A percentile compares a stretch with the other conserved stretches of the same genome.
phyloP scores from a whole-genome alignment of 2,329 filamentous ascomycete genomes.

The Fusarium nelsonii region DNA sequence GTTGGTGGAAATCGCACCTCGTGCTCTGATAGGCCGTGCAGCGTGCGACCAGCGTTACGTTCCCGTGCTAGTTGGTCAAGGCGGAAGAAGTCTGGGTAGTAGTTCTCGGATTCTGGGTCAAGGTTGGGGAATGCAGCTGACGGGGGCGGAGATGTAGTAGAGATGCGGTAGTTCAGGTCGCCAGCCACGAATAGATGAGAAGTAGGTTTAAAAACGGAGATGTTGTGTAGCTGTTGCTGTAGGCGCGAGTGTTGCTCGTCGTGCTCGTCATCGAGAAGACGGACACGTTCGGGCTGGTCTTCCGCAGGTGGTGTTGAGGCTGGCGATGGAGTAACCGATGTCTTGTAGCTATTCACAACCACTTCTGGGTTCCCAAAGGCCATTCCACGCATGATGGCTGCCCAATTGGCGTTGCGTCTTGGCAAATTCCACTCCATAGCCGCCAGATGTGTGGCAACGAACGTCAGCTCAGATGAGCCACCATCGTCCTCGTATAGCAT shows the following conservation, averaged over 20 bases:
- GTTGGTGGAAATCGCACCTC: slow-evolving; percentile 86
- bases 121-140: slow-evolving; percentile 73
- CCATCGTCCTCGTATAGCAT: slow-evolving; percentile 65
- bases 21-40: slow-evolving; percentile 83
- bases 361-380: slow-evolving; percentile 74
- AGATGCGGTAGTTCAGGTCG: slow-evolving; percentile 95
- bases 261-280: slow-evolving; percentile 53
- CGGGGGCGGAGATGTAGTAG: slow-evolving; percentile 71
- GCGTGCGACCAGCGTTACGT: slow-evolving; percentile 73
- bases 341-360: slow-evolving; percentile 50
- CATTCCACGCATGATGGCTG: slow-evolving; percentile 80
- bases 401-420: slow-evolving; percentile 89
- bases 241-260: slow-evolving; percentile 52
- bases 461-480: slow-evolving; percentile 75
- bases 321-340: slow-evolving; percentile 41
- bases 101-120: slow-evolving; percentile 65
- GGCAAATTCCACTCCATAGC: slow-evolving; percentile 85
- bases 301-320: slow-evolving; percentile 43
- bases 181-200: slow-evolving; percentile 88
- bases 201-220: slow-evolving; percentile 79
- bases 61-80: slow-evolving; percentile 86
- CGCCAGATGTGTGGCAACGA: slow-evolving; percentile 88
- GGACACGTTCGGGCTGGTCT: slow-evolving; percentile 48
- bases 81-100: slow-evolving; percentile 76
- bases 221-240: slow-evolving; percentile 64